Conservation (phyloP, 2,329 filamentous ascomycete species). For the Huntiella decipiens region DNA sequence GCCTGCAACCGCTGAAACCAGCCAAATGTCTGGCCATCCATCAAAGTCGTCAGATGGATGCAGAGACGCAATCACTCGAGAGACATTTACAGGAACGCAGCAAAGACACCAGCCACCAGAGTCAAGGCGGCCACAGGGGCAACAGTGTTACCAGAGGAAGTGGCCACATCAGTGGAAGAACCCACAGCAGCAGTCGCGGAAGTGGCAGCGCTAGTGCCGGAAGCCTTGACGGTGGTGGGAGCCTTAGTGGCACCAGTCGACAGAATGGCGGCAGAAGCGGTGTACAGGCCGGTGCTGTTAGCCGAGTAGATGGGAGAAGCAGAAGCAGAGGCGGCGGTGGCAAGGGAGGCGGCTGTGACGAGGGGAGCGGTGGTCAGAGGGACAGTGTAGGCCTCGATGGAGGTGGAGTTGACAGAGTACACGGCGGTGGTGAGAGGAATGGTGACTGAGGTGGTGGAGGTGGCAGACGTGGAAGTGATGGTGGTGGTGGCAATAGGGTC, state of each 20-base stretch:
- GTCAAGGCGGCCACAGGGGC: constrained; percentile 9
- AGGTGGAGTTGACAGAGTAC: constrained; percentile 7
- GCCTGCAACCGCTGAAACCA: not conserved
- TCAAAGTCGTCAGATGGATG: too few relatives aligned
- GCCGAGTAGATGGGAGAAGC: not conserved
- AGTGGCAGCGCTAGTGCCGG: not conserved
- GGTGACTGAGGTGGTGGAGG: constrained; percentile 12
- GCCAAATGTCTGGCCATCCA: too few relatives aligned
- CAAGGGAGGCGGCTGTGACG: constrained; percentile 1
- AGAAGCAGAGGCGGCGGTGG: not conserved
- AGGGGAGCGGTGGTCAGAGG: constrained; percentile 5
- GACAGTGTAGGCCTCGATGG: not conserved
- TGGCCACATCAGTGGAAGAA: constrained; percentile 1
- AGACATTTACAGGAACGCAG: constrained; percentile 10
- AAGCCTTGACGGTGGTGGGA: not conserved
- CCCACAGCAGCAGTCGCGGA: not conserved
- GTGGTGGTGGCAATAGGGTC: constrained; percentile 18
- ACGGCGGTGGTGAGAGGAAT: constrained; percentile 7
- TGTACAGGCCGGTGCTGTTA: constrained; percentile 5
- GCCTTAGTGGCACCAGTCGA: not conserved
- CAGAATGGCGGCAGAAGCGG: constrained; percentile 3
- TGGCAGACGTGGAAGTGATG: constrained; percentile 16
- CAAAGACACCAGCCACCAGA: constrained; percentile 11
- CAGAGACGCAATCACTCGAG: too few relatives aligned
- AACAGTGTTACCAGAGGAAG: constrained; percentile 5